Evolutionary conservation across 2,329 filamentous ascomycete species (phyloP).

Genomic region (Claviceps monticola): DNA sequence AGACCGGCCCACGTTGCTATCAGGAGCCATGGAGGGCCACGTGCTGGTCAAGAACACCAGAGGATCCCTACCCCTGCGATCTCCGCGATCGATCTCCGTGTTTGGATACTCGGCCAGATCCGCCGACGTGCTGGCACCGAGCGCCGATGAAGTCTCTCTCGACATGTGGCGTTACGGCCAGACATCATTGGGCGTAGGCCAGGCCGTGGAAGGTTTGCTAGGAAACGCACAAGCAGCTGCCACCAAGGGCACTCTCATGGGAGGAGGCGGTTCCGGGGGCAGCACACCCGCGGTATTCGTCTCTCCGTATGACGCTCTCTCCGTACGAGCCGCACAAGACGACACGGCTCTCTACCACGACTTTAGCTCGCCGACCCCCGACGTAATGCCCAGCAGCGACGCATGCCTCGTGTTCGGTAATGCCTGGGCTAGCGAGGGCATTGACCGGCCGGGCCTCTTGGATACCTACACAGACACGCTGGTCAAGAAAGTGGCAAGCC

Average conservation of each 20-base stretch:
- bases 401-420: slow-evolving; percentile 58
- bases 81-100: slow-evolving; percentile 38
- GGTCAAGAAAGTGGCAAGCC: slow-evolving; percentile 40
- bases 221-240: slow-evolving; percentile 11
- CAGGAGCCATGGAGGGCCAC: slow-evolving; percentile 48
- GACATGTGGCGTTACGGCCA: slow-evolving; percentile 20
- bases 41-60: slow-evolving; percentile 50
- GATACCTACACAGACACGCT: slow-evolving; percentile 53
- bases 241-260: slow-evolving; percentile 28
- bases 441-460: slow-evolving; percentile 43
- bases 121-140: slow-evolving; percentile 28
- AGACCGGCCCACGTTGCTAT: slow-evolving; percentile 26
- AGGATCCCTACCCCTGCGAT: slow-evolving; percentile 37
- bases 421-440: slow-evolving; percentile 59
- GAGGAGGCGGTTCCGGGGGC: slow-evolving; percentile 34
- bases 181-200: neutral
- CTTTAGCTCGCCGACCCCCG: slow-evolving; percentile 32
- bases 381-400: slow-evolving; percentile 37
- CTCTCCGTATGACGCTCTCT: slow-evolving; percentile 41
- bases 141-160: slow-evolving; percentile 20
- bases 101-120: slow-evolving; percentile 46
- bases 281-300: slow-evolving; percentile 32
- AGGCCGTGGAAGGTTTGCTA: slow-evolving; percentile 12
- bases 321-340: slow-evolving; percentile 37
- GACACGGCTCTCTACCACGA: slow-evolving; percentile 47